phyloP scores from a whole-genome alignment of 2,329 filamentous ascomycete species.

The Botrytis pseudocinerea region DNA sequence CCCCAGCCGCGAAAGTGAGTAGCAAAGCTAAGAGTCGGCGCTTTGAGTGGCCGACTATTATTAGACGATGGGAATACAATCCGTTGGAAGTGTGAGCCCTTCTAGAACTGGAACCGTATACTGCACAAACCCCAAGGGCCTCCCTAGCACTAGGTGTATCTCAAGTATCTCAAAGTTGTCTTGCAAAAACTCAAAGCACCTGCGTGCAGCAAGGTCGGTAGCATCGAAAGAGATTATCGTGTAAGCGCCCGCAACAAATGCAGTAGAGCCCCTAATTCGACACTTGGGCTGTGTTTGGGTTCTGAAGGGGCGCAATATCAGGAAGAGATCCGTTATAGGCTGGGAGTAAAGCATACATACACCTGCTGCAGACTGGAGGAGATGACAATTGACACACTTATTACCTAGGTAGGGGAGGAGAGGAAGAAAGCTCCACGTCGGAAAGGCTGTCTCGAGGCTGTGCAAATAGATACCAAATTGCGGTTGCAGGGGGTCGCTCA shows the following conservation, averaged over 20 bases:
- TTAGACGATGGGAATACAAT: not conserved
- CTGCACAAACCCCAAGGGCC: not conserved
- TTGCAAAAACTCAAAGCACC: not conserved
- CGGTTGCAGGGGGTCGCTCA: constrained; percentile 7
- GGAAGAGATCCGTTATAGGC: not conserved
- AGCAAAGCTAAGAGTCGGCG: not conserved
- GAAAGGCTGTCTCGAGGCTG: too few relatives aligned
- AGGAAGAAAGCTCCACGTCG: not conserved
- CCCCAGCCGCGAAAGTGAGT: not conserved
- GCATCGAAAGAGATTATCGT: not conserved
- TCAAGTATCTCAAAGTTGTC: not conserved
- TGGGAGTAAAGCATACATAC: not conserved
- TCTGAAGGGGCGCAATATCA: not conserved
- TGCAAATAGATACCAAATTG: constrained; percentile 22
- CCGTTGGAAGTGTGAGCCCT: not conserved
- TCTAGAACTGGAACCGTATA: constrained; percentile 1
- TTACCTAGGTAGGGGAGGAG: not conserved
- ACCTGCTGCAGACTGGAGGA: constrained; percentile 3
- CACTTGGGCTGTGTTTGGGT: not conserved
- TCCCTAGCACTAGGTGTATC: not conserved
- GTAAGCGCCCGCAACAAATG: not conserved
- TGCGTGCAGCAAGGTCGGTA: not conserved
- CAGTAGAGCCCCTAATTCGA: not conserved
- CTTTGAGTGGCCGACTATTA: not conserved
- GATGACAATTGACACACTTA: not conserved